These are phyloP conservation scores for Euphorbia peplus DNA, from an alignment of 345 rosid genomes.

Conservation along the genomic window DNA sequence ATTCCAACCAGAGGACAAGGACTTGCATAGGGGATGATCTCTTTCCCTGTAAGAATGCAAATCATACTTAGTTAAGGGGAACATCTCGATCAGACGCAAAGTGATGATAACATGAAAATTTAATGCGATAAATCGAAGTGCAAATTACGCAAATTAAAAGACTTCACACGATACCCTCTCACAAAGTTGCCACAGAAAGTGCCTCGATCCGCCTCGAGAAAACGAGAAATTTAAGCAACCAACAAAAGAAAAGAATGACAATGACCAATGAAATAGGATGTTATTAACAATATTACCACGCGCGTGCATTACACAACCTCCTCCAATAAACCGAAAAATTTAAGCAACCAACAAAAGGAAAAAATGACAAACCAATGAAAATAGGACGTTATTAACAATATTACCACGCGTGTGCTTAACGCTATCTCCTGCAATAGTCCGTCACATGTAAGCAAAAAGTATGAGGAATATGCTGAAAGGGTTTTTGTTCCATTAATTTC, in stretches of 20 bases:
- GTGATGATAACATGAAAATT: not conserved
- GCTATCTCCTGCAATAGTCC: too few species aligned
- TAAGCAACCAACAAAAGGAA: too few species aligned
- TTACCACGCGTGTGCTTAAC: too few species aligned
- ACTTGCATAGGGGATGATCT: constrained; percentile 56
- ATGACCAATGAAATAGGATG: not conserved
- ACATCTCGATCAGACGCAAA: too few species aligned
- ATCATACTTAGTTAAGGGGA: too few species aligned
- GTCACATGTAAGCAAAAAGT: not conserved
- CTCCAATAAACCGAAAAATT: too few species aligned
- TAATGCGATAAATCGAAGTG: too few species aligned
- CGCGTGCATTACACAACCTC: not conserved
- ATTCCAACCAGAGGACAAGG: constrained; percentile 88
- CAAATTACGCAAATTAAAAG: not conserved
- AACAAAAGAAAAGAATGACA: not conserved
- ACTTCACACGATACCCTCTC: not conserved
- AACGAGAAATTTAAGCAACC: not conserved
- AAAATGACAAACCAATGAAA: too few species aligned
- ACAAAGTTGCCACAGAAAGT: not conserved
- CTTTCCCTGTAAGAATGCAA: constrained; percentile 47
- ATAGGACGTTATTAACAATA: too few species aligned
- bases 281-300: not conserved
- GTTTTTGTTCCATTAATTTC: not conserved
- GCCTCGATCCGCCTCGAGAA: not conserved
- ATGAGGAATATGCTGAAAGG: not conserved